Base-by-base conservation (phyloP, 208 protist genomes). In the Wallacemonas sp. region DNA sequence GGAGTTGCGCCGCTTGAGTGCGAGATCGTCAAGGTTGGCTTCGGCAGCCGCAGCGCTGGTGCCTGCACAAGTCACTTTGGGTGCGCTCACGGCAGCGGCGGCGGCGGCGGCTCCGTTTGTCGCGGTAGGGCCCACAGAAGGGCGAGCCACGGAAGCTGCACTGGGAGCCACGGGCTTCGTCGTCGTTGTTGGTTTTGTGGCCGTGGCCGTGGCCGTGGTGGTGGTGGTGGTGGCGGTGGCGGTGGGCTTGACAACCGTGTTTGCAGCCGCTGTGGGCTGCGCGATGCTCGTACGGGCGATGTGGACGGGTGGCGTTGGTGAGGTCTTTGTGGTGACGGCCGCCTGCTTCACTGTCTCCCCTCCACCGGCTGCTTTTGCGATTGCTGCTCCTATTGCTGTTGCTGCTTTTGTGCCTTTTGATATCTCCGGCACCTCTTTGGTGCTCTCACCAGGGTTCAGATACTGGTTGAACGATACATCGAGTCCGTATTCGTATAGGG, bases 21-120 rank as follows among this genome's bases (percentile, higher is more conserved):
- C 22, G 63, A 66, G 38, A 77, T 62, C 4, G 66, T 70, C 62
- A 38, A 74, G 45, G 53, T 66, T 3, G 62, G 54, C 8, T 51
- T 41, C 46, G 31, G 22, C 15, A 27, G 41, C 22, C n/a, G n/a
- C n/a, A n/a, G n/a, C n/a, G n/a, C n/a, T n/a, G n/a, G n/a, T n/a
- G n/a, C n/a, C n/a, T n/a, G n/a, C n/a, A n/a, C n/a, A n/a, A n/a
- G n/a, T n/a, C n/a, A n/a, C n/a, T n/a, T n/a, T n/a, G n/a, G n/a
- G n/a, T n/a, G n/a, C n/a, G n/a, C n/a, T n/a, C n/a, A n/a, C n/a
- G n/a, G n/a, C n/a, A n/a, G n/a, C n/a, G n/a, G n/a, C n/a, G n/a
- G n/a, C n/a, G n/a, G n/a, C n/a, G n/a, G n/a, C n/a, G n/a, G n/a
- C n/a, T n/a, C n/a, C n/a, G n/a, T n/a, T n/a, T n/a, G n/a, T n/a